Evolutionary conservation across 306 rosid species (phyloP), one percentile per base, ranked within the genome.

Genomic region (Cucurbita pepo): DNA sequence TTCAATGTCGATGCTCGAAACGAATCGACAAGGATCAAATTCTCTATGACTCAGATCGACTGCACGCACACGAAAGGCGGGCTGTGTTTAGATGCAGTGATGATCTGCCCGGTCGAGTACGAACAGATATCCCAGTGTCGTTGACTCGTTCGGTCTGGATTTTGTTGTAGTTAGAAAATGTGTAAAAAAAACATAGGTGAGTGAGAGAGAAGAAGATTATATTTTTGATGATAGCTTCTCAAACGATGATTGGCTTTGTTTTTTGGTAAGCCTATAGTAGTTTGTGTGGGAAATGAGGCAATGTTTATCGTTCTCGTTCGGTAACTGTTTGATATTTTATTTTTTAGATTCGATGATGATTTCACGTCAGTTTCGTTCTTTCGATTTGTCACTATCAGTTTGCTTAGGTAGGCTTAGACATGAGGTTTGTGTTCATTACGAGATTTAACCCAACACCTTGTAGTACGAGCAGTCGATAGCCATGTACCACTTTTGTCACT

Each of bases 61-160:
- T 95, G 99, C 78, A 95, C 99, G 5, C 99, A 95, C 76, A 86
- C 96, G 12, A 95, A 91, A 83, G 97, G 99, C 7, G 99, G 99
- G 25, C 95, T 95, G 30, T 91, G 96, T 86, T 72, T 95, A 75
- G 99, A 95, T 75, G 88, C 99, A 60, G 89, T 88, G 77, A 76
- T 87, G 40, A 61, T 95, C 69, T 84, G 66, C 76, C 99, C 99
- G 22, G 79, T 81, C 48, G 90, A 80, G 48, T 77, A 83, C 77
- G 72, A 70, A 74, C 89, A 81, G 74, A 80, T 88, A 87, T 84
- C 81, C 54, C 78, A 51, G 79, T 86, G 67, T 81, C 86, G 86
- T 88, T 95, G 71, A 81, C 57, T 72, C 30, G 72, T 70, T 36
- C 75, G 80, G 80, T 63, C 69, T 79, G 83, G 18, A 14, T 74